phyloP scores from a whole-genome alignment of 2,329 filamentous ascomycete species.

The Aspergillus clavatus region DNA sequence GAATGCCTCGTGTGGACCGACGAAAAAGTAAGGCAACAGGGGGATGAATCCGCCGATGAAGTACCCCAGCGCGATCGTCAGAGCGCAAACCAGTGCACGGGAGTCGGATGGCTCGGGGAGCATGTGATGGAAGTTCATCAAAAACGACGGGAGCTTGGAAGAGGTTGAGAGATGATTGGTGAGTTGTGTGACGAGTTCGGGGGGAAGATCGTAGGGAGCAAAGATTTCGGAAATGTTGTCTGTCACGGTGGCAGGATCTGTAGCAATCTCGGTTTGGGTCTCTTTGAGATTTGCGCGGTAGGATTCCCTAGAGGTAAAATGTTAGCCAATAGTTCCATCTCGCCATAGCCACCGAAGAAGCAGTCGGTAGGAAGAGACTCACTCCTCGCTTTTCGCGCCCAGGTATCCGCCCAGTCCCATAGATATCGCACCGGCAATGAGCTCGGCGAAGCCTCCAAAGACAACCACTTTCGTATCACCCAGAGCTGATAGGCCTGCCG shows the following conservation, averaged over 20 bases:
- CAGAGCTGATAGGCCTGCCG: conserved; percentile 60
- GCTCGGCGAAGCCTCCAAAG: conserved; percentile 67
- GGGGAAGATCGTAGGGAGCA: conserved; percentile 36
- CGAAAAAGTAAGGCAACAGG: conserved; percentile 53
- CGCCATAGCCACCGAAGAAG: neutral
- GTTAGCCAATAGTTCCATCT: neutral
- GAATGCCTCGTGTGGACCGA: conserved; percentile 76
- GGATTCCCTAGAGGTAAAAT: conserved; percentile 27
- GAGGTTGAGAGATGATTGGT: conserved; percentile 34
- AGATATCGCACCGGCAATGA: conserved; percentile 69
- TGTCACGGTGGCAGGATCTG: conserved; percentile 26
- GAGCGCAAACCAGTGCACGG: conserved; percentile 34
- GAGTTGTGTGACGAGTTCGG: conserved; percentile 32
- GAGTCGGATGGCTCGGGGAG: conserved; percentile 36
- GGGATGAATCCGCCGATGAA: conserved; percentile 46
- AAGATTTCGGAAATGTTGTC: conserved; percentile 36
- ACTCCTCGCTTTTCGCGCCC: conserved; percentile 51
- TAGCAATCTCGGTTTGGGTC: conserved; percentile 28
- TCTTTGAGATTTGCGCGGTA: conserved; percentile 38
- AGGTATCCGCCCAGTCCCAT: conserved; percentile 75
- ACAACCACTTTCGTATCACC: conserved; percentile 64
- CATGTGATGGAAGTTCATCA: conserved; percentile 42
- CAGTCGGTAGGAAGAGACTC: conserved; percentile 10
- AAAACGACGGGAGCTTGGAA: conserved; percentile 34
- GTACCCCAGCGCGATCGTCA: conserved; percentile 39